phyloP scores from a whole-genome alignment of 2,329 filamentous ascomycete genomes.

The Chaetomium sp. region DNA sequence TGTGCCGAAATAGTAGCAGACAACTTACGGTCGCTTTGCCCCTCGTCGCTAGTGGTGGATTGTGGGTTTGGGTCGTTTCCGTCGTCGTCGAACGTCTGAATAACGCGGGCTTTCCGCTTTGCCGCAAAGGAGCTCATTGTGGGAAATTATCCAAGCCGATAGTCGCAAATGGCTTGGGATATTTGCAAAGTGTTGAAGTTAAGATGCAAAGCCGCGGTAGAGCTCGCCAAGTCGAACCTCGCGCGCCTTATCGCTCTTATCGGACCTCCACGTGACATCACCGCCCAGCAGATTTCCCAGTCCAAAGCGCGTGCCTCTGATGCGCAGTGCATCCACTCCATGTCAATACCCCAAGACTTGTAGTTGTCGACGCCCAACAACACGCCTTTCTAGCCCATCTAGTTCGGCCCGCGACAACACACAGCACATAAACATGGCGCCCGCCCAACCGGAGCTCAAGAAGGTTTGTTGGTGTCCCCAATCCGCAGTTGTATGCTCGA shows the following conservation, averaged over 20 bases:
- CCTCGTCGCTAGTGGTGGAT: conserved; percentile 22
- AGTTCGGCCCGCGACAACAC: conserved; percentile 11
- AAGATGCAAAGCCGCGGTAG: background rate
- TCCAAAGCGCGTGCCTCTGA: background rate
- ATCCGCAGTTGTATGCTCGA: background rate
- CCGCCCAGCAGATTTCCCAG: conserved; percentile 22
- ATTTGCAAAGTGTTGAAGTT: background rate
- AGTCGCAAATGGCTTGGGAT: no score
- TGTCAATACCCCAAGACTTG: no score
- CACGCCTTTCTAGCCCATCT: background rate
- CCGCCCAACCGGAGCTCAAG: conserved; percentile 97
- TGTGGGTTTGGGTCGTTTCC: conserved; percentile 31
- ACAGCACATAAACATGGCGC: conserved; percentile 66
- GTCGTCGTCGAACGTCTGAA: conserved; percentile 63
- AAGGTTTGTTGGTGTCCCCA: conserved; percentile 55
- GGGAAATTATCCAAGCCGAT: background rate
- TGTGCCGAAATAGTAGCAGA: background rate
- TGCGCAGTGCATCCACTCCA: background rate
- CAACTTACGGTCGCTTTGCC: conserved; percentile 35
- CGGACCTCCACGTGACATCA: conserved; percentile 38
- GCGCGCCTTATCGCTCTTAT: conserved; percentile 42
- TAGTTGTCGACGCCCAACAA: no score
- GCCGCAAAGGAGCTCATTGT: conserved; percentile 49
- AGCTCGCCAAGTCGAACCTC: conserved; percentile 2
- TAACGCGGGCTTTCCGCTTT: conserved; percentile 68